These are phyloP conservation scores for Neurospora sublineolata DNA, from an alignment of 495 filamentous ascomycete species.

Conservation along the genomic window DNA sequence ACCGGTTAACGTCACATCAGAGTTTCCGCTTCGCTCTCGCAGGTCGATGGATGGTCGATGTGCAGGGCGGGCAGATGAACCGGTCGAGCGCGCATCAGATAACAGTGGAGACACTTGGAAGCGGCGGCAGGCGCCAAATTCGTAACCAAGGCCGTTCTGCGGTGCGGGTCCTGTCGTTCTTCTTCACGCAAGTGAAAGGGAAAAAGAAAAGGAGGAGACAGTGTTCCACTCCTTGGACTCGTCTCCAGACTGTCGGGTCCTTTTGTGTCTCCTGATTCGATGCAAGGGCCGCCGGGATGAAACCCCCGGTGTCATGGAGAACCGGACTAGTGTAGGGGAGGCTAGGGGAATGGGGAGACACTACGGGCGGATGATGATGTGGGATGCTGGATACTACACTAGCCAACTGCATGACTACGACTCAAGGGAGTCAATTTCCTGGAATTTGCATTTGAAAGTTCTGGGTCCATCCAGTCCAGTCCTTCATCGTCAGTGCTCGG, in stretches of 20 bases:
- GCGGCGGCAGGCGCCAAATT: background rate
- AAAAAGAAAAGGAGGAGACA: background rate
- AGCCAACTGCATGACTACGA: background rate
- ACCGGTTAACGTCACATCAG: background rate
- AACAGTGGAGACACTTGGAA: background rate
- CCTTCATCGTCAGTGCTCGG: background rate
- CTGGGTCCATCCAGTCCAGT: background rate
- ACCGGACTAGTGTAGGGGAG: background rate
- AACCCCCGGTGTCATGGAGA: background rate
- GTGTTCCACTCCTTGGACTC: background rate
- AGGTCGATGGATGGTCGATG: background rate
- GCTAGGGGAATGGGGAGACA: background rate
- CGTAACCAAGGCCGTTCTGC: background rate
- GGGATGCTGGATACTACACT: background rate
- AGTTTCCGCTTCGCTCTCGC: background rate
- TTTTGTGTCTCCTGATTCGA: background rate
- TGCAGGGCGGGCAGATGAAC: background rate
- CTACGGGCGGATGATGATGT: background rate
- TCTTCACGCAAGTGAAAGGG: background rate
- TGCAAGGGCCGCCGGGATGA: background rate
- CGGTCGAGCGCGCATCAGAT: background rate
- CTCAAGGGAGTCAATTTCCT: background rate
- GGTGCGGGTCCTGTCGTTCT: background rate
- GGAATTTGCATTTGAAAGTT: background rate
- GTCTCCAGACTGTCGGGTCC: background rate